Evolutionary conservation across 2,329 filamentous ascomycete genomes (phyloP).

Genomic region (Fusarium luffae): DNA sequence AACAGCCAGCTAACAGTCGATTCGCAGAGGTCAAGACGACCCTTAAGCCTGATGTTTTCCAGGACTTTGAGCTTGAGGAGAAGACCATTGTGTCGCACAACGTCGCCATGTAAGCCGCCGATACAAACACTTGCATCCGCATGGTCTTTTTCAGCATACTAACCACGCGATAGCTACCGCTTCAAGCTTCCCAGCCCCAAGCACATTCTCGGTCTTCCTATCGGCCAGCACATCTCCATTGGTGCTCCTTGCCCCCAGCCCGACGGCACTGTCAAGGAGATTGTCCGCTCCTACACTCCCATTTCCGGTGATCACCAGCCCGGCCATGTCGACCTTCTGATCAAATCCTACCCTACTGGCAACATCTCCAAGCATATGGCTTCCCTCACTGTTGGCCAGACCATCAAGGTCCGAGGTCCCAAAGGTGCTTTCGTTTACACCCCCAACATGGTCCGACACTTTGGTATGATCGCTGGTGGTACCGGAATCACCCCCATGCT

Average conservation of each 20-base stretch:
- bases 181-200: conserved; percentile 83
- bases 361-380: conserved; percentile 97
- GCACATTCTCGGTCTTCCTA: conserved; percentile 92
- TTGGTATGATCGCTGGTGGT: conserved; percentile 97
- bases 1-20: conserved; percentile 20
- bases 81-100: conserved; percentile 98
- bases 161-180: conserved; percentile 74
- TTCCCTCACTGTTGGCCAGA: conserved; percentile 82
- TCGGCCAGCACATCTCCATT: conserved; percentile 98
- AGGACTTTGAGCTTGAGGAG: conserved; percentile 91
- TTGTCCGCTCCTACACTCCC: conserved; percentile 91
- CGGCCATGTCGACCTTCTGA: conserved; percentile 94
- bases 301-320: conserved; percentile 89
- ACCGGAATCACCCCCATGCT: conserved; percentile 99
- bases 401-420: conserved; percentile 90
- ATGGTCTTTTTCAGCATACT: conserved; percentile 5
- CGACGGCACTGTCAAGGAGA: conserved; percentile 81
- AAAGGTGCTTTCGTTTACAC: conserved; percentile 99
- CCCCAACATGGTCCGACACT: conserved; percentile 94
- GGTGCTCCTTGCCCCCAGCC: conserved; percentile 76
- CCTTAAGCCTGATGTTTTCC: conserved; percentile 87
- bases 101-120: conserved; percentile 81
- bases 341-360: conserved; percentile 97
- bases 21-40: conserved; percentile 78
- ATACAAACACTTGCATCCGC: not conserved